Conservation (phyloP, 352 stramenopile genomes). For the Peronospora farinosa region DNA sequence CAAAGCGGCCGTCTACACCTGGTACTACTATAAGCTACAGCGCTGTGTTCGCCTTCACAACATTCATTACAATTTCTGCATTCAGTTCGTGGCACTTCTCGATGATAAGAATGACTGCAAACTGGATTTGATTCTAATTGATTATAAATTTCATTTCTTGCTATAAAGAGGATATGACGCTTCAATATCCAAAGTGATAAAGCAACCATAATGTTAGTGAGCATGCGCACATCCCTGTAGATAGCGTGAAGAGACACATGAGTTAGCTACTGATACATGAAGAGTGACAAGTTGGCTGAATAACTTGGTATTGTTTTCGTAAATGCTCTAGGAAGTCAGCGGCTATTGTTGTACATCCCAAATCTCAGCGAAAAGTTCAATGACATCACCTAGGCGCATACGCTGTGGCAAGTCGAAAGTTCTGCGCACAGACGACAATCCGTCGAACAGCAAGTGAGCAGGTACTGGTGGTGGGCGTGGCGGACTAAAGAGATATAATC, state of each 20-base stretch:
- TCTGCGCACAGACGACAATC: constrained; percentile 76
- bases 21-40: constrained; percentile 92
- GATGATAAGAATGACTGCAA: no score
- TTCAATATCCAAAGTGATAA: constrained; percentile 7
- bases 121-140: no score
- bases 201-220: constrained; percentile 4
- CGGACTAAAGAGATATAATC: constrained; percentile 35
- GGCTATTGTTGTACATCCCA: constrained; percentile 83
- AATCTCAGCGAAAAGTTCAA: constrained; percentile 85
- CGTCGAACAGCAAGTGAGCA: constrained; percentile 75
- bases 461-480: constrained; percentile 57
- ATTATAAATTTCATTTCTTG: no score
- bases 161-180: neutral
- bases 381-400: constrained; percentile 78
- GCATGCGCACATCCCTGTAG: constrained; percentile 1
- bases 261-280: constrained; percentile 34
- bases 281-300: constrained; percentile 28
- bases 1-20: no score
- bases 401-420: constrained; percentile 83
- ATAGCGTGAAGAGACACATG: neutral
- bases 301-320: constrained; percentile 17
- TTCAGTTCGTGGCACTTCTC: constrained; percentile 94
- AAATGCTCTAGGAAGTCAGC: constrained; percentile 16
- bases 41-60: constrained; percentile 92
- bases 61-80: constrained; percentile 94